Base-by-base conservation (phyloP, 1,284 basidiomycete species). In the Clitocybe nebularis region DNA sequence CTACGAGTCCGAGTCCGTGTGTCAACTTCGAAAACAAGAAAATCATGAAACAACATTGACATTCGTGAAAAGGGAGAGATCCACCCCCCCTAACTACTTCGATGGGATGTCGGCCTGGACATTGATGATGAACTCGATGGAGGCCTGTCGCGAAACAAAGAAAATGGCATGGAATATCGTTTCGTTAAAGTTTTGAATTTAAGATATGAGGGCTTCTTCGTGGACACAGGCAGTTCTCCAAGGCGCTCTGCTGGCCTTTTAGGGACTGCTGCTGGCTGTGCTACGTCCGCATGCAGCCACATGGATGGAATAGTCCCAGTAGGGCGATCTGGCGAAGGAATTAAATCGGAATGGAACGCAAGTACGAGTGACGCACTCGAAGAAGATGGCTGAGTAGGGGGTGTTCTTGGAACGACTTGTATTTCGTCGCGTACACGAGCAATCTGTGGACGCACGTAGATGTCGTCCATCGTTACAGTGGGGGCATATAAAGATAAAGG, bases 161-260 rank as follows among this genome's bases (percentile, higher is more conserved):
- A 64, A 42, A 71, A 64, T 10, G 69, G 66, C 32, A 71, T 56
- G 1, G 71, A 72, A 52, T 74, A 74, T 13, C 69, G 63, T 44
- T 71, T 72, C 14, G 69, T 71, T 38, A 71, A 57, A 10, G 60
- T 62, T 33, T 64, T 67, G 9, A 72, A 49, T 43, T 60, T 65
- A 37, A 58, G 45, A 22, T 60, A 56, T 3, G 55, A 32, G 14
- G 14, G 5, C 13, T 32, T 13, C 19, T 16, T 32, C 29, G 6
- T 32, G 3, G 29, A 32, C 13, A 32, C 29, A 8, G 29, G 29
- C 5, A n/a, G n/a, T n/a, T n/a, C n/a, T 4, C 19, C 29, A 17
- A 32, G 19, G 19, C 29, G 29, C 13, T 32, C 29, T 3, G 19
- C 14, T 5, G 29, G 29, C 13, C 14, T 32, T 32, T 22, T 22